These are phyloP conservation scores for Avena insularis DNA, from an alignment of 176 grass and related monocot genomes.

Conservation along the genomic window DNA sequence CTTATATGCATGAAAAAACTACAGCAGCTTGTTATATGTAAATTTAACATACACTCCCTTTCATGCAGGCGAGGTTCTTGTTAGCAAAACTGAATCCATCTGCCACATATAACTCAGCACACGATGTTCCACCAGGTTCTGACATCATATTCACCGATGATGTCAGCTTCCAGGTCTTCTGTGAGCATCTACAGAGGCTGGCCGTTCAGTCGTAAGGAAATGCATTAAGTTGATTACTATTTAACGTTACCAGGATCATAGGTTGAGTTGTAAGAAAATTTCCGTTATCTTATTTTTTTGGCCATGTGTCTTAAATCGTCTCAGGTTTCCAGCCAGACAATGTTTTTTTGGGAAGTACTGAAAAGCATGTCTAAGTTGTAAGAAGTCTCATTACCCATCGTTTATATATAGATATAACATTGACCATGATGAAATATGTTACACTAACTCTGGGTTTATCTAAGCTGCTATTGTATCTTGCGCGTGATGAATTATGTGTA, in stretches of 20 bases:
- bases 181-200: slow-evolving; percentile 93
- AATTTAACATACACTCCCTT: background rate
- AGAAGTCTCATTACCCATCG: background rate
- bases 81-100: slow-evolving; percentile 96
- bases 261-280: slow-evolving; percentile 31
- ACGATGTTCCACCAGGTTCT: slow-evolving; percentile 87
- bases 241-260: slow-evolving; percentile 42
- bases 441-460: background rate
- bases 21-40: background rate
- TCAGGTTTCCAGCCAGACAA: slow-evolving; percentile 24
- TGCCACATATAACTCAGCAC: slow-evolving; percentile 83
- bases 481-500: no score
- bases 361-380: slow-evolving; percentile 39
- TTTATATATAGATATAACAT: slow-evolving; percentile 29
- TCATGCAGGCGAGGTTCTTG: slow-evolving; percentile 92
- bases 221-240: slow-evolving; percentile 39
- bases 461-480: no score
- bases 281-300: background rate
- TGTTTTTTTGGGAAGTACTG: slow-evolving; percentile 39
- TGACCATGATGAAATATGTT: background rate
- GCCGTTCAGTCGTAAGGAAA: slow-evolving; percentile 87
- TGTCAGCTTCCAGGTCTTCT: slow-evolving; percentile 99
- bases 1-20: background rate
- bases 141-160: slow-evolving; percentile 98
- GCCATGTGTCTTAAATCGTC: background rate